These are phyloP conservation scores for Wolfiporia cocos DNA, from an alignment of 1,284 basidiomycete genomes.

Conservation along the genomic window DNA sequence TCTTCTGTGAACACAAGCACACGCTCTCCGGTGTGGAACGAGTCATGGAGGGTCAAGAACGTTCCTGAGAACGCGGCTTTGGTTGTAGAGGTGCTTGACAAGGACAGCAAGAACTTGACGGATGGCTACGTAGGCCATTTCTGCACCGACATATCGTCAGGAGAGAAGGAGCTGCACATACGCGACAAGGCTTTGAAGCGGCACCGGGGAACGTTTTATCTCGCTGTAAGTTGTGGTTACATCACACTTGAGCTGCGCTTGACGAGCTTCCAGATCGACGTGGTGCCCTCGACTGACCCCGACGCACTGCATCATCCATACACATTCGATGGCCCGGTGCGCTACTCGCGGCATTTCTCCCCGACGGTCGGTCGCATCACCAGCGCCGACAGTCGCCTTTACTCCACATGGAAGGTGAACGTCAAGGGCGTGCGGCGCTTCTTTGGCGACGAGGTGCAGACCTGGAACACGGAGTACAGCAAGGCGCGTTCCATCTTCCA, in stretches of 20 bases:
- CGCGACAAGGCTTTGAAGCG: constrained; percentile 42
- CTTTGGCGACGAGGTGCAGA: constrained; percentile 55
- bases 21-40: constrained; percentile 67
- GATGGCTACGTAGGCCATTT: constrained; percentile 68
- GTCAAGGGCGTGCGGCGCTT: constrained; percentile 52
- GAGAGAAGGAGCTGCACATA: constrained; percentile 58
- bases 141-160: constrained; percentile 42
- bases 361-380: constrained; percentile 60
- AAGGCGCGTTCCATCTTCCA: constrained; percentile 68
- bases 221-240: constrained; percentile 41
- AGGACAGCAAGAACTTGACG: constrained; percentile 50
- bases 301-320: constrained; percentile 42
- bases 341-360: constrained; percentile 61
- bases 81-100: constrained; percentile 54
- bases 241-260: not conserved
- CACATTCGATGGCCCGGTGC: constrained; percentile 67
- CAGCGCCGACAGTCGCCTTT: constrained; percentile 59
- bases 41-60: constrained; percentile 63
- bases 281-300: constrained; percentile 28
- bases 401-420: constrained; percentile 77
- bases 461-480: constrained; percentile 61
- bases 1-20: constrained; percentile 59
- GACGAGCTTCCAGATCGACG: constrained; percentile 31
- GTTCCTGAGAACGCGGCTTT: constrained; percentile 58
- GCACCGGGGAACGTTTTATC: constrained; percentile 56